A percentile compares a stretch with the other conserved stretches of the same genome.
Conservation (phyloP, 2,329 filamentous ascomycete genomes). For the Diaporthe nobilis region DNA sequence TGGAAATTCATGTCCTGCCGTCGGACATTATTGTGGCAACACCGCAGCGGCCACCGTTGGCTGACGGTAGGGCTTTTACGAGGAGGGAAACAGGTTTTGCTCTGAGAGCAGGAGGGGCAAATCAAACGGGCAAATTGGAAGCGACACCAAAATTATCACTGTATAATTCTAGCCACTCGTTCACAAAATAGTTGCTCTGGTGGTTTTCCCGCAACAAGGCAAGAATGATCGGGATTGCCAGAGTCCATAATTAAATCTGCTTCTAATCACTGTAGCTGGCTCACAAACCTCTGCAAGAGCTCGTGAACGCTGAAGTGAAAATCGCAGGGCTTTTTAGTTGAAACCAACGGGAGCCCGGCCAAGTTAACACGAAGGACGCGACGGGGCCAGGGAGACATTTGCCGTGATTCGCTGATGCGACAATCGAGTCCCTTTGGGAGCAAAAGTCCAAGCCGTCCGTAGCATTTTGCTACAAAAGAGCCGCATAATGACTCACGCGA, state of each 20-base stretch:
- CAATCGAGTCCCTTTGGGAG: neutral
- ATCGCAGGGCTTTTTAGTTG: neutral
- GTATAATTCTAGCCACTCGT: slow-evolving; percentile 45
- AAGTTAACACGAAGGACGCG: neutral
- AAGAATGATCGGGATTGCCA: neutral
- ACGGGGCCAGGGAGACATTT: neutral
- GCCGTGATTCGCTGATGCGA: neutral
- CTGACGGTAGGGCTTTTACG: slow-evolving; percentile 31
- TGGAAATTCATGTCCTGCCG: slow-evolving; percentile 31
- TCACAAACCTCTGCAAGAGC: neutral
- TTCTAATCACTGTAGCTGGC: slow-evolving; percentile 26
- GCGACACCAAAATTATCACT: slow-evolving; percentile 40
- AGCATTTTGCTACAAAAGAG: neutral
- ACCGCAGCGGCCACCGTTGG: neutral
- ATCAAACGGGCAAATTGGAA: slow-evolving; percentile 32
- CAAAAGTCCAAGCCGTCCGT: neutral
- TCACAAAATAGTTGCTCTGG: slow-evolving; percentile 34
- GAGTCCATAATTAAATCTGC: slow-evolving; percentile 32
- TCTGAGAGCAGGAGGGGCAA: neutral
- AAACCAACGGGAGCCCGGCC: neutral
- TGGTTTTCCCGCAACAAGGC: neutral
- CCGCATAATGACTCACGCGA: slow-evolving; percentile 32
- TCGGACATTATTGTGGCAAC: slow-evolving; percentile 21
- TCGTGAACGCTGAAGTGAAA: neutral
- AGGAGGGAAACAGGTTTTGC: neutral